Base-by-base conservation (phyloP, 192 early-diverging fungal genomes). In the Paraglomus brasilianum region DNA sequence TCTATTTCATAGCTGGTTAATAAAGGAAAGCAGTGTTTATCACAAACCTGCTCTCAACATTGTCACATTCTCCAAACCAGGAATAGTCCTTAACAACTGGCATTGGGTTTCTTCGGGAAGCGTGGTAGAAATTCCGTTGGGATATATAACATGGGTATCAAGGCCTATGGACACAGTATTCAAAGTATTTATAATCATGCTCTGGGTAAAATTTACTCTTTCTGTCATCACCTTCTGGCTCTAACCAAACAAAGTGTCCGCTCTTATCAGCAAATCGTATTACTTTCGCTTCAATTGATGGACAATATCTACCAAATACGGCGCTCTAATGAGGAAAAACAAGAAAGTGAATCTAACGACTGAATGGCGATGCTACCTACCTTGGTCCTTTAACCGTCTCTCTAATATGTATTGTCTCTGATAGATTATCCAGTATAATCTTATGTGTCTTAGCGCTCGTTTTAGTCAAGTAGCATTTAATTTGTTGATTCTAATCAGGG, bases 101-200 rank as follows among this genome's bases (percentile, higher is more conserved):
- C 82, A 65, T 62, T 93, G 91, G 45, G 87, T 82, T 47, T 89
- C 85, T 76, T 89, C 91, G 11, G 91, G 91, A 77, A 93, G 81
- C 22, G 90, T 91, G 71, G 87, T 89, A 5, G 91, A 93, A n/a
- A 93, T 91, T 9, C 91, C 91, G 50, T 93, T 93, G 0, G 91
- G 91, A 64, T 93, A 93, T 8, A 93, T 83, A 13, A 86, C 74
- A 80, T 91, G 77, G 15, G 85, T 86, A 38, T 89, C 83, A 49
- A 89, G 69, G 8, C 88, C 77, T 76, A 46, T 15, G 13, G 11
- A 14, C 64, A n/a, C 1, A 24, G n/a, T 22, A 66, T 19, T n/a
- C 43, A 39, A 17, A 41, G 50, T 49, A 60, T 47, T 6, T 38
- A 53, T 22, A 14, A 50, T 15, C 14, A 24, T 21, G 5, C 22